Conservation (phyloP, 2,329 filamentous ascomycete species). For the Leptographium galeiforme region DNA sequence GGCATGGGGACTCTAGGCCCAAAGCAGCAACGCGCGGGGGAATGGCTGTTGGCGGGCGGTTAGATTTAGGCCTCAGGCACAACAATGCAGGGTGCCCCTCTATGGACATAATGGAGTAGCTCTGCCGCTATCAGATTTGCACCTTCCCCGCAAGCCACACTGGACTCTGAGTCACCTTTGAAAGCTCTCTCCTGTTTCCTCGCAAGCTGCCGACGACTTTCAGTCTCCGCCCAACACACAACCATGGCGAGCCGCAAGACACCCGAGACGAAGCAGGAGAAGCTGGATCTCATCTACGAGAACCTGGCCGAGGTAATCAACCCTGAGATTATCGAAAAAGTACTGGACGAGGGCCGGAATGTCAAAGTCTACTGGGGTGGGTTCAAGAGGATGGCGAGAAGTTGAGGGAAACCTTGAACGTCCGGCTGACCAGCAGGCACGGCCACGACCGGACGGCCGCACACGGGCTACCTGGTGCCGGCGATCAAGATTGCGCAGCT, state of each 20-base stretch:
- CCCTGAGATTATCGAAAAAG: slow-evolving; percentile 65
- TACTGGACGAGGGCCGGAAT: slow-evolving; percentile 55
- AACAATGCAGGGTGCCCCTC: background rate
- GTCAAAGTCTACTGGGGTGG: slow-evolving; percentile 75
- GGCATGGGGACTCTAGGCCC: background rate
- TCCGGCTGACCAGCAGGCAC: slow-evolving; percentile 36
- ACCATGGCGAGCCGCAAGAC: slow-evolving; percentile 9
- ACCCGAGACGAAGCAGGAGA: slow-evolving; percentile 26
- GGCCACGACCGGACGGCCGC: slow-evolving; percentile 74
- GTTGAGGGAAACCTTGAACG: background rate
- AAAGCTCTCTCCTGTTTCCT: no score
- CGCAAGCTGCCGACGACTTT: no score
- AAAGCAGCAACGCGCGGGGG: background rate
- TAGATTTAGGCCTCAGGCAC: background rate
- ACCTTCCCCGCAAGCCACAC: no score
- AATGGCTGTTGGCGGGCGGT: background rate
- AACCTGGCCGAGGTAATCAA: slow-evolving; percentile 77
- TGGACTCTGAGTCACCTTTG: no score
- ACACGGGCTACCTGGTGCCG: slow-evolving; percentile 81
- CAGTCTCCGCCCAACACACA: background rate
- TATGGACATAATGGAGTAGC: background rate
- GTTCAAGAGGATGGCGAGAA: no score
- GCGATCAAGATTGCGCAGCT: slow-evolving; percentile 84
- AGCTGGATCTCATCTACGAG: slow-evolving; percentile 61
- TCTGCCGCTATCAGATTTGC: background rate